These are phyloP conservation scores for Globisporangium solare DNA, from an alignment of 352 stramenopile species.

Conservation along the genomic window DNA sequence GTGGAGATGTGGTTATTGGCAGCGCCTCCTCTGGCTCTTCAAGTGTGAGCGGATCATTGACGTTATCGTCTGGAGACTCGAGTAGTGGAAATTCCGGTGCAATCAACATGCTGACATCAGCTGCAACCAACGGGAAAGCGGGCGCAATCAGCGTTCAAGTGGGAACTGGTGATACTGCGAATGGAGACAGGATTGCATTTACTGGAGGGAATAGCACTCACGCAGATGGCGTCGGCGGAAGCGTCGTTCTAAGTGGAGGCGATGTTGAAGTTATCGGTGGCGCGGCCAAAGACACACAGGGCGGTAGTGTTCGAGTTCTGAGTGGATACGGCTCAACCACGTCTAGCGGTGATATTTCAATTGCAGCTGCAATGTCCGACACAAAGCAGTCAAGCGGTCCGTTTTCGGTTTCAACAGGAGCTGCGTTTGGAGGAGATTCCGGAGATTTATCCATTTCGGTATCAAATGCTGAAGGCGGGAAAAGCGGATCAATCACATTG, in stretches of 20 bases:
- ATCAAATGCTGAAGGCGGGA: conserved; percentile 14
- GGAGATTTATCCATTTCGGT: conserved; percentile 28
- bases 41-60: too few species aligned
- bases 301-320: neutral
- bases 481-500: conserved; percentile 3
- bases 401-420: conserved; percentile 16
- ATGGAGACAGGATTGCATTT: too few species aligned
- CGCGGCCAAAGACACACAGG: conserved; percentile 1
- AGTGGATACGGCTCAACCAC: conserved; percentile 3
- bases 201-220: conserved; percentile 10
- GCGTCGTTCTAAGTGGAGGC: conserved; percentile 15
- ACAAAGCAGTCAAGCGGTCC: conserved; percentile 16
- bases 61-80: too few species aligned
- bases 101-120: too few species aligned
- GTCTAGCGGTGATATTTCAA: conserved; percentile 15
- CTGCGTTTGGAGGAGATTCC: conserved; percentile 22
- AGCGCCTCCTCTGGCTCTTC: too few species aligned
- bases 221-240: conserved; percentile 16
- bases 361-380: conserved; percentile 10
- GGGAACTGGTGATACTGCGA: too few species aligned
- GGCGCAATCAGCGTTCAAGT: too few species aligned
- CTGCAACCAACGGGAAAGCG: too few species aligned
- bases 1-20: too few species aligned
- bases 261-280: conserved; percentile 19
- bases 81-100: too few species aligned